Percentiles rank a stretch among this genome's conserved stretches.
phyloP scores from a whole-genome alignment of 805 yeast genomes.

The Kazachstania taianensis region DNA sequence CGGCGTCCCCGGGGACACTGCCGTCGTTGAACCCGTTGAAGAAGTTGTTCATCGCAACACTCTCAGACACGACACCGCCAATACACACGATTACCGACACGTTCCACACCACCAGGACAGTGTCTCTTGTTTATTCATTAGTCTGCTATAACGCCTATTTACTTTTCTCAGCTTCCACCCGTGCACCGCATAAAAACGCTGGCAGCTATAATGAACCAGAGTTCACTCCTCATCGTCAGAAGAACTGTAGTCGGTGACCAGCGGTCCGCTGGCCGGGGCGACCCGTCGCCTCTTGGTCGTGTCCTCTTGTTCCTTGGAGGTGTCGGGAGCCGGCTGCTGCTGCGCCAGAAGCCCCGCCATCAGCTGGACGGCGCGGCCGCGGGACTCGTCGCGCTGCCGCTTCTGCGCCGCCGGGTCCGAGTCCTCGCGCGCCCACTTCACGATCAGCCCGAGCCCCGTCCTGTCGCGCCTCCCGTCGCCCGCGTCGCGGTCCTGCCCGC shows the following conservation, averaged over 20 bases:
- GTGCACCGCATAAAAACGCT: too few species aligned
- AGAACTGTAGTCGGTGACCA: neutral
- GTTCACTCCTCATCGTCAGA: neutral
- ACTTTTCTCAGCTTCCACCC: too few species aligned
- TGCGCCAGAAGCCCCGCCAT: neutral
- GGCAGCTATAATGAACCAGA: too few species aligned
- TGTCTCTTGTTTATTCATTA: too few species aligned
- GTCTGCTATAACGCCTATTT: too few species aligned
- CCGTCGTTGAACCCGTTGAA: constrained; percentile 5
- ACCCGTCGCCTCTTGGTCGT: neutral
- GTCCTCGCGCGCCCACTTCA: constrained; percentile 87
- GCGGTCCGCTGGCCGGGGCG: neutral
- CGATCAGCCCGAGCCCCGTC: constrained; percentile 28
- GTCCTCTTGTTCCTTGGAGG: too few species aligned
- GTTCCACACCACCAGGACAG: too few species aligned
- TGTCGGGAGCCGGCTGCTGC: too few species aligned
- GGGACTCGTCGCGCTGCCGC: neutral
- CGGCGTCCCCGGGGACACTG: neutral
- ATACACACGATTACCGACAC: too few species aligned
- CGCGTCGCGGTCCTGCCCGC: constrained; percentile 33
- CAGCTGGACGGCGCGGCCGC: neutral
- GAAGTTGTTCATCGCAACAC: constrained; percentile 8
- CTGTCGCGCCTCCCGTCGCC: too few species aligned
- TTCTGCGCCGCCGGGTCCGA: constrained; percentile 48
- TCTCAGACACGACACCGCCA: too few species aligned